Evolutionary conservation across 2,329 filamentous ascomycete genomes (phyloP).

Genomic region (Diaporthe sp.): DNA sequence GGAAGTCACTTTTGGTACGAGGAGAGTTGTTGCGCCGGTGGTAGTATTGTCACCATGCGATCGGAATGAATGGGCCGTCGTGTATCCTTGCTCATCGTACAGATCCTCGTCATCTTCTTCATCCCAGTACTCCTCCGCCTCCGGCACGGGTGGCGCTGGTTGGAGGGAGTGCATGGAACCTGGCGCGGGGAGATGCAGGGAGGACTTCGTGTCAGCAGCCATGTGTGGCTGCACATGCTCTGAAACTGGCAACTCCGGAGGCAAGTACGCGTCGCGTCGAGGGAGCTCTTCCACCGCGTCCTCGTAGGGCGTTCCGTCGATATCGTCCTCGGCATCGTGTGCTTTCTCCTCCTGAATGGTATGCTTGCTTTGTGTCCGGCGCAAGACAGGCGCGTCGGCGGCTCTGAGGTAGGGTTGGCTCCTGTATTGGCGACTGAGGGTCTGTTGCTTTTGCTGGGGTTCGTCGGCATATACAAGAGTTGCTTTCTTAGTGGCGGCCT

Average conservation of each 20-base stretch:
- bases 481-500: constrained; percentile 45
- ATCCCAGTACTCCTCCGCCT: constrained; percentile 82
- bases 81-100: constrained; percentile 78
- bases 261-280: constrained; percentile 43
- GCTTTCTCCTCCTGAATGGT: constrained; percentile 45
- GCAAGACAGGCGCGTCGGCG: constrained; percentile 55
- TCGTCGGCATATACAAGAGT: constrained; percentile 48
- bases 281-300: constrained; percentile 61
- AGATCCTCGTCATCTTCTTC: constrained; percentile 80
- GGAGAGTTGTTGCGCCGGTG: constrained; percentile 67
- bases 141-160: constrained; percentile 51
- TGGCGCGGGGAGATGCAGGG: constrained; percentile 41
- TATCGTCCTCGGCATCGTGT: constrained; percentile 49
- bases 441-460: constrained; percentile 49
- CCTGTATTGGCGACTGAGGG: constrained; percentile 60
- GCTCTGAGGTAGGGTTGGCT: constrained; percentile 67
- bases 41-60: constrained; percentile 76
- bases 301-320: constrained; percentile 58
- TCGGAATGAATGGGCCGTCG: constrained; percentile 81
- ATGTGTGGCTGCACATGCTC: constrained; percentile 27
- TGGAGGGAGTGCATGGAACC: neutral
- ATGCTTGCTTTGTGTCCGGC: constrained; percentile 61
- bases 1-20: constrained; percentile 80
- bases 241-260: neutral
- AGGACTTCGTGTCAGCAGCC: constrained; percentile 26